A percentile compares a stretch with the other conserved stretches of the same genome.
Conservation (phyloP, 2,329 filamentous ascomycete species). For the Diaporthe vexans region DNA sequence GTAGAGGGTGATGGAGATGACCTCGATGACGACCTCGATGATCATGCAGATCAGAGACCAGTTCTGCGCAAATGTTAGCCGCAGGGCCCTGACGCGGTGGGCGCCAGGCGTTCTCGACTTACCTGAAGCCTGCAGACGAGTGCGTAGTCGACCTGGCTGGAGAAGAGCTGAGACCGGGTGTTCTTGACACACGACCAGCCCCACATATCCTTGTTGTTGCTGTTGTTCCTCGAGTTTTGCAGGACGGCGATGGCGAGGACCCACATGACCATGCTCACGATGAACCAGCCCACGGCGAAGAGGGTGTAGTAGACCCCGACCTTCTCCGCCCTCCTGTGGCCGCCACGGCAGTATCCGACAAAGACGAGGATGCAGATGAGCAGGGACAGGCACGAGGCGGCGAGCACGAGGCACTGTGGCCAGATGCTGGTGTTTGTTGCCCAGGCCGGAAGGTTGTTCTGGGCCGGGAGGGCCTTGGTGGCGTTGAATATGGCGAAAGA, state of each 20-base stretch:
- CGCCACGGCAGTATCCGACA: constrained; percentile 87
- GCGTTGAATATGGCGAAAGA: constrained; percentile 94
- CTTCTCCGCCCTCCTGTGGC: constrained; percentile 91
- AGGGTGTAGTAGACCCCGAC: constrained; percentile 95
- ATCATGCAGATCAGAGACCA: constrained; percentile 97
- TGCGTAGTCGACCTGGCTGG: constrained; percentile 86
- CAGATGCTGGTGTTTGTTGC: constrained; percentile 83
- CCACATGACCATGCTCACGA: constrained; percentile 95
- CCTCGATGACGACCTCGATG: constrained; percentile 94
- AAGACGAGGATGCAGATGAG: constrained; percentile 84
- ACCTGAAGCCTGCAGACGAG: constrained; percentile 92
- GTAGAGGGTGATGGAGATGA: constrained; percentile 93
- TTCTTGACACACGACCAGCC: constrained; percentile 98
- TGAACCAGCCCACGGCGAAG: constrained; percentile 94
- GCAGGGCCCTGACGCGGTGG: too few relatives aligned
- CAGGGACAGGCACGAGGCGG: constrained; percentile 85
- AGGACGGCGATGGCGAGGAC: constrained; percentile 86
- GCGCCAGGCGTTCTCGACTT: constrained; percentile 49
- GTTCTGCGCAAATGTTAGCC: constrained; percentile 71
- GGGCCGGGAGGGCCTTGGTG: constrained; percentile 79
- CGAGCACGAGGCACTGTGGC: constrained; percentile 89
- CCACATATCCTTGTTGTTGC: constrained; percentile 91
- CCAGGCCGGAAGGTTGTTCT: constrained; percentile 90
- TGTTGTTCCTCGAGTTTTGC: constrained; percentile 81
- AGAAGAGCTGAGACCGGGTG: constrained; percentile 81